A percentile compares a stretch with the other conserved stretches of the same genome.
These are phyloP conservation scores for Chrysosporium keratinophilum DNA, from an alignment of 2,329 filamentous ascomycete genomes.

Conservation along the genomic window DNA sequence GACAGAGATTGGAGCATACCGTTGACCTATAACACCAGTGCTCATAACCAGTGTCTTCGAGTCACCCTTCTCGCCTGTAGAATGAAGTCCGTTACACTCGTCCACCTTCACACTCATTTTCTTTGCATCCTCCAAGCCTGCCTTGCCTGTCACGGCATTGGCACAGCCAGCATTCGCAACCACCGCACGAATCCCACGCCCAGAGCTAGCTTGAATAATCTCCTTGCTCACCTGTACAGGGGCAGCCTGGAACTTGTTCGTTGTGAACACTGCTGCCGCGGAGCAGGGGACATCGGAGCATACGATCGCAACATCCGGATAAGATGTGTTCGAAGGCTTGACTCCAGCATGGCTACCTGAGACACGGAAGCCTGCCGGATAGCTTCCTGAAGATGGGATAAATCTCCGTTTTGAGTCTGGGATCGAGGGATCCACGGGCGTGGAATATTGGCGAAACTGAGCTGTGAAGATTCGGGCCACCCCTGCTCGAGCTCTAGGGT, in stretches of 20 bases:
- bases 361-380: conserved; percentile 80
- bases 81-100: conserved; percentile 43
- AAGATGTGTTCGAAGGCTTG: conserved; percentile 82
- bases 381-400: conserved; percentile 71
- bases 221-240: conserved; percentile 77
- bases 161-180: conserved; percentile 94
- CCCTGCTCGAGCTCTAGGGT: conserved; percentile 4
- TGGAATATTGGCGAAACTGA: conserved; percentile 37
- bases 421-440: conserved; percentile 43
- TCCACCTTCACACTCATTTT: conserved; percentile 75
- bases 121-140: conserved; percentile 77
- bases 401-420: conserved; percentile 82
- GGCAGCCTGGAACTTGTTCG: conserved; percentile 95
- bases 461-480: conserved; percentile 15
- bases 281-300: conserved; percentile 77
- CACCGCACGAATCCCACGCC: conserved; percentile 64
- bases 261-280: conserved; percentile 88
- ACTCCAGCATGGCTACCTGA: conserved; percentile 86
- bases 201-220: conserved; percentile 56
- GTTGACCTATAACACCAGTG: conserved; percentile 93
- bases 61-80: conserved; percentile 31
- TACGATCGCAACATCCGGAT: conserved; percentile 82
- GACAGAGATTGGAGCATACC: conserved; percentile 39
- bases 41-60: conserved; percentile 87
- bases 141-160: conserved; percentile 89